Base-by-base conservation (phyloP, 805 yeast genomes). In the Zygosaccharomyces bisporus region DNA sequence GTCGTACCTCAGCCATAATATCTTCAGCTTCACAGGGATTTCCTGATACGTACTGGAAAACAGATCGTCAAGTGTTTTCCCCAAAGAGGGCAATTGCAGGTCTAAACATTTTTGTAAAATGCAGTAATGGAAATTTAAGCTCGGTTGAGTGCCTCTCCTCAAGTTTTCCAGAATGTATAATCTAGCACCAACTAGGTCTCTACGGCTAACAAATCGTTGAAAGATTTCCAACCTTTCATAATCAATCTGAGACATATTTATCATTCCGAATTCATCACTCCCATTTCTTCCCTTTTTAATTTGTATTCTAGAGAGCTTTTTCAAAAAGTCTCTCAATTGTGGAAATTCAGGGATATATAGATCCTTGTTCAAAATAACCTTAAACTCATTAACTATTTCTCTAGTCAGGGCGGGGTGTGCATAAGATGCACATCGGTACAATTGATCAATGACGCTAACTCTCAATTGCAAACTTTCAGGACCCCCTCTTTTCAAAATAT, bases 331-430 rank as follows among this genome's bases (percentile, higher is more conserved):
- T 1, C 34, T 19, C 20, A 54, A 9, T 53, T 53, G 57, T 10
- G 51, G 47, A 27, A 49, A 47, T 32, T 41, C 39, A 3, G 47
- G 36, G 10, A 46, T 8, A 38, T 51, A 46, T 30, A 29, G 20
- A 4, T 47, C 44, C 7, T 45, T 47, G 18, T 47, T 45, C 6
- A 55, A 35, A 10, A 55, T 6, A 2, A 57, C 21, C 14, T 46
- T 47, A 12, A 58, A 36, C 33, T 60, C 64, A 35, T 60, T 57
- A 5, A 50, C 51, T 3, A 56, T 46, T 24, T 56, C 61, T 31
- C 43, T 43, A 1, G 51, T 18, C 14, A 61, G 42, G 12, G 42
- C 44, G 2, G 63, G 61, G 38, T 56, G 52, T 7, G 45, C 43
- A 17, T 49, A 45, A 6, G 46, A 34, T 1, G 56, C 54, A 38